These are phyloP conservation scores for Fragosphaeria purpurea DNA, from an alignment of 2,329 filamentous ascomycete genomes.

Conservation along the genomic window DNA sequence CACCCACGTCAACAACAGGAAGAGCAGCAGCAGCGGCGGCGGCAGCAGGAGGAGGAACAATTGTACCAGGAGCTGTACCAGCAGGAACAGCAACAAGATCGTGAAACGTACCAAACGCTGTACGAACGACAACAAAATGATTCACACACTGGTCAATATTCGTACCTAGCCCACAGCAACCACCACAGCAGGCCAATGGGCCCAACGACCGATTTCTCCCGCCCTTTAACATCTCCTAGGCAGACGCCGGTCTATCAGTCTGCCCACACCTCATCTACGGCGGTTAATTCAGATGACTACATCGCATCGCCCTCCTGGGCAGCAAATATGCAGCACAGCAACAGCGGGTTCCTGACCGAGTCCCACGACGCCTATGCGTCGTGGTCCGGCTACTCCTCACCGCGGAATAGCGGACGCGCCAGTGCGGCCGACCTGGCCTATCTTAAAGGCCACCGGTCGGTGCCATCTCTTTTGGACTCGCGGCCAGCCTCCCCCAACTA, in stretches of 20 bases:
- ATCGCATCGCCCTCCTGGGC: conserved; percentile 7
- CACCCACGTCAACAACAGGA: background rate
- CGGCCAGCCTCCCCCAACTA: conserved; percentile 6
- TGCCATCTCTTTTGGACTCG: conserved; percentile 9
- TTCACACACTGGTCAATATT: background rate
- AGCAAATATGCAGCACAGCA: conserved; percentile 1
- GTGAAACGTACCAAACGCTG: too few species aligned
- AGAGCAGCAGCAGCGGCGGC: background rate
- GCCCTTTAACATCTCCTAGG: conserved; percentile 6
- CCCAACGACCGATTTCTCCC: conserved; percentile 3
- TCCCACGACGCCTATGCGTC: conserved; percentile 8
- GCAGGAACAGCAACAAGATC: background rate
- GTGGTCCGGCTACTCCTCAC: conserved; percentile 10
- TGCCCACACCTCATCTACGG: conserved; percentile 10
- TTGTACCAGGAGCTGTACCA: conserved; percentile 2
- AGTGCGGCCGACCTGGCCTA: conserved; percentile 11
- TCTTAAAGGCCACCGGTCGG: conserved; percentile 8
- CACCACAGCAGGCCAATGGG: background rate
- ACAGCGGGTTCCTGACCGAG: conserved; percentile 11
- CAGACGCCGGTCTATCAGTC: conserved; percentile 11
- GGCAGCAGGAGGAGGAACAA: background rate
- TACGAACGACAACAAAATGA: too few species aligned
- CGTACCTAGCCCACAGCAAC: conserved; percentile 1
- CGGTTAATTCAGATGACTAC: conserved; percentile 10
- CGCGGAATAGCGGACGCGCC: conserved; percentile 11